These are phyloP conservation scores for Eucalyptus caleyi DNA, from an alignment of 345 rosid species.

Conservation along the genomic window DNA sequence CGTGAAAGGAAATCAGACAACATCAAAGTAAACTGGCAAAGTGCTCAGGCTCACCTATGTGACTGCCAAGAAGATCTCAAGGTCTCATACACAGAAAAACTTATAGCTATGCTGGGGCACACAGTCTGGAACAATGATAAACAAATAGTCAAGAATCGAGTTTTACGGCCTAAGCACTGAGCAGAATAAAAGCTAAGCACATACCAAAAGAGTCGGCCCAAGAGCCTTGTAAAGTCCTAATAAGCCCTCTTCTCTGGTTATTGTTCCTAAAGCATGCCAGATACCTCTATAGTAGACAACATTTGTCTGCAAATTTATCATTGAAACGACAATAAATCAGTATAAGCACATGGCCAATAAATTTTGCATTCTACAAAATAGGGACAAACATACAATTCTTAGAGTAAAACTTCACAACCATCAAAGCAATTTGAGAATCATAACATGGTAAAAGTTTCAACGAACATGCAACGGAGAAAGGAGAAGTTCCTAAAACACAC, in stretches of 20 bases:
- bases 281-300: constrained; percentile 72
- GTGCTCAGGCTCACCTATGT: constrained; percentile 37
- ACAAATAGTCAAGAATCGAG: neutral
- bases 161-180: neutral
- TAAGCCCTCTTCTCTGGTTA: constrained; percentile 64
- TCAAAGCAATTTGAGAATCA: neutral
- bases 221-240: constrained; percentile 89
- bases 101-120: constrained; percentile 88
- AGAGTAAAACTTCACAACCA: neutral
- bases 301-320: constrained; percentile 48
- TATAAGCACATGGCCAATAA: neutral
- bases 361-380: no score
- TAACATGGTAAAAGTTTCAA: neutral
- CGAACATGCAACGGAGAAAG: neutral
- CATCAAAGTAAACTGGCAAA: neutral
- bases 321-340: neutral
- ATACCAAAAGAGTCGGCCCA: constrained; percentile 81
- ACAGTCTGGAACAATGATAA: constrained; percentile 49
- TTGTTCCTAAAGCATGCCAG: constrained; percentile 66
- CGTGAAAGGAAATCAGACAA: neutral
- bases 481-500: neutral
- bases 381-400: neutral
- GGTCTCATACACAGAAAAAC: constrained; percentile 81
- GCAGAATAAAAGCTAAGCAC: neutral
- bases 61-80: constrained; percentile 75